Evolutionary conservation across 768 basidiomycete species (phyloP).

Genomic region (Tylopilus plumbeoviolaceoides): DNA sequence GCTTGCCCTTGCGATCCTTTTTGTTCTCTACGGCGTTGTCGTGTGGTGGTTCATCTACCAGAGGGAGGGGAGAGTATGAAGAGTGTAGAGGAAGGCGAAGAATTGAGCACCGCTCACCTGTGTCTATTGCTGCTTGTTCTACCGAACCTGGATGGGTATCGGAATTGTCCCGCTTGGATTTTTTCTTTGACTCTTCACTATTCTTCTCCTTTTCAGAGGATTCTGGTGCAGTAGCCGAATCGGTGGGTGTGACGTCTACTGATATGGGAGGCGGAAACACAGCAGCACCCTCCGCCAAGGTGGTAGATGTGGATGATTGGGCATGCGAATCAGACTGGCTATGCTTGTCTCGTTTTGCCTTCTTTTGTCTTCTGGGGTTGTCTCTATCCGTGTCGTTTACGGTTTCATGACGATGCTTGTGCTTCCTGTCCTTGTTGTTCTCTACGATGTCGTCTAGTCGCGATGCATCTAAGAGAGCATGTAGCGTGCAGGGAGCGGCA

Average conservation of each 20-base stretch:
- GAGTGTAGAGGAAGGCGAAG: too few relatives aligned
- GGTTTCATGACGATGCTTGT: slow-evolving; percentile 14
- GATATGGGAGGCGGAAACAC: slow-evolving; percentile 17
- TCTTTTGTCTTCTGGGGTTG: slow-evolving; percentile 22
- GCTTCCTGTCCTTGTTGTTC: slow-evolving; percentile 24
- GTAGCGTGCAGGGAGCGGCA: neutral
- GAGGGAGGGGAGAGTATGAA: neutral
- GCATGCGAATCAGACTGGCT: neutral
- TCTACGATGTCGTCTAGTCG: slow-evolving; percentile 5
- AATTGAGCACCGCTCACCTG: slow-evolving; percentile 1
- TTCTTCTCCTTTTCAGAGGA: neutral
- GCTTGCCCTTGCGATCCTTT: slow-evolving; percentile 28
- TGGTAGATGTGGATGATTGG: slow-evolving; percentile 1
- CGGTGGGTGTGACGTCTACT: slow-evolving; percentile 6
- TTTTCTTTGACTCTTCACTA: slow-evolving; percentile 16
- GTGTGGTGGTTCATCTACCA: neutral
- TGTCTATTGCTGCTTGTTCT: neutral
- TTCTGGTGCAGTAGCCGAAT: slow-evolving; percentile 29
- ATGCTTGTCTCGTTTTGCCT: slow-evolving; percentile 20
- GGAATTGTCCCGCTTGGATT: neutral
- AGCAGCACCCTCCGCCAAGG: slow-evolving; percentile 10
- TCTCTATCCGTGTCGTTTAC: neutral
- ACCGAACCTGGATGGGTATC: neutral
- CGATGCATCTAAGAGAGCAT: neutral
- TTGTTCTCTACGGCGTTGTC: slow-evolving; percentile 10